Evolutionary conservation across 2,329 filamentous ascomycete genomes (phyloP), one percentile per base, ranked within the genome.

Genomic region (Aspergillus costaricaensis): DNA sequence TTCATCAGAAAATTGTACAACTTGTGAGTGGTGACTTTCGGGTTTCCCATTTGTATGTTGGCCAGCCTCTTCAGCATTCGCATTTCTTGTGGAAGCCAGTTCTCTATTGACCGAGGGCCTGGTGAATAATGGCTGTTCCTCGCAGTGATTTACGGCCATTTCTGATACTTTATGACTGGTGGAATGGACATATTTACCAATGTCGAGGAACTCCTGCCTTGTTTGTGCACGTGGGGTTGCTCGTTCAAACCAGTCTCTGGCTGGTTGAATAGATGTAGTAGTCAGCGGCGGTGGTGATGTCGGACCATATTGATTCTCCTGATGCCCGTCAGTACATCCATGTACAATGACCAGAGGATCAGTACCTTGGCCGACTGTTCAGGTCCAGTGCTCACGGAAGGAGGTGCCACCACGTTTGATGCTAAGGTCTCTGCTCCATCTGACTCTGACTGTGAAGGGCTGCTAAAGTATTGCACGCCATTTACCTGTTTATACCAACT

Each of bases 161-260:
- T 23, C 14, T 23, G 21, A 19, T 23, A 14, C 41, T 44, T 44
- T 15, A 5, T 44, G 41, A 15, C 14, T 19, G 19, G 21, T 19
- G 14, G 41, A 39, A 53, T 51, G 44, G 17, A 21, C 30, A 25
- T 15, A 5, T 12, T 30, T 50, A 9, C 12, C 53, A 21, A 62
- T n/a, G 12, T 17, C 10, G 58, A 88, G 85, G 64, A 91, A 85
- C 61, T 96, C 91, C 67, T 92, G 86, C 56, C 91, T 80, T 57
- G 91, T 94, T 72, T 96, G 91, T 2, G 92, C 92, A 67, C 88
- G 87, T 8, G 93, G 93, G 1, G 93, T 96, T 48, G 88, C 85
- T 66, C 83, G 84, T 57, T 91, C 88, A 32, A 87, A 72, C 70
- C 86, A 89, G 72, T 89, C 92, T 56, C 82, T 79, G 17, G 83